phyloP scores from a whole-genome alignment of 2,329 filamentous ascomycete species.

The Colletotrichum musae region DNA sequence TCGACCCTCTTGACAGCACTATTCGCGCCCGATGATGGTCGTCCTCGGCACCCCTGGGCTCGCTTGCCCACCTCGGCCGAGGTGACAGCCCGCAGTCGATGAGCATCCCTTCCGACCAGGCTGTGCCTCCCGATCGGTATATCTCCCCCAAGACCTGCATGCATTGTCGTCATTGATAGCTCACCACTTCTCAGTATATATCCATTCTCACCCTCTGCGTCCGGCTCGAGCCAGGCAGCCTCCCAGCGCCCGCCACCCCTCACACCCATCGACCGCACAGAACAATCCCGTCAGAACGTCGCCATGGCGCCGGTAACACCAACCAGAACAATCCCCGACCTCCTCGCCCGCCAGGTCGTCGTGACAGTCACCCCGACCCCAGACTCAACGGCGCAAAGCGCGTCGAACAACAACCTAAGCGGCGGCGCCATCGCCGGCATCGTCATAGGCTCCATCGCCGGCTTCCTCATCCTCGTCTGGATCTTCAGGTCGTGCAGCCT shows the following conservation, averaged over 20 bases:
- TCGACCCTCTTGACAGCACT: conserved; percentile 15
- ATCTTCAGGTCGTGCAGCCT: conserved; percentile 58
- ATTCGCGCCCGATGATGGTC: conserved; percentile 2
- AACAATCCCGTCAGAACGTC: background rate
- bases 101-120: background rate
- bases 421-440: conserved; percentile 67
- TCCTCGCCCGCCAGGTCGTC: conserved; percentile 44
- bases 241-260: background rate
- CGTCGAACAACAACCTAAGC: conserved; percentile 50
- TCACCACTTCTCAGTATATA: conserved; percentile 25
- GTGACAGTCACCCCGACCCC: conserved; percentile 49
- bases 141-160: background rate
- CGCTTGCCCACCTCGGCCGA: conserved; percentile 23
- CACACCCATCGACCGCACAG: background rate
- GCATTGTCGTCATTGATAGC: conserved; percentile 21
- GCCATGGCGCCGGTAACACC: conserved; percentile 32
- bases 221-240: background rate
- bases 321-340: conserved; percentile 3
- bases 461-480: conserved; percentile 63
- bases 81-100: background rate
- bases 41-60: conserved; percentile 24
- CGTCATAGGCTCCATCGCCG: conserved; percentile 63
- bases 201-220: background rate
- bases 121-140: background rate
- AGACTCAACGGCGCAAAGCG: conserved; percentile 41